Evolutionary conservation across 192 early-diverging fungal species (phyloP), one percentile per base, ranked within the genome.

Genomic region (Spizellomyces sp.): DNA sequence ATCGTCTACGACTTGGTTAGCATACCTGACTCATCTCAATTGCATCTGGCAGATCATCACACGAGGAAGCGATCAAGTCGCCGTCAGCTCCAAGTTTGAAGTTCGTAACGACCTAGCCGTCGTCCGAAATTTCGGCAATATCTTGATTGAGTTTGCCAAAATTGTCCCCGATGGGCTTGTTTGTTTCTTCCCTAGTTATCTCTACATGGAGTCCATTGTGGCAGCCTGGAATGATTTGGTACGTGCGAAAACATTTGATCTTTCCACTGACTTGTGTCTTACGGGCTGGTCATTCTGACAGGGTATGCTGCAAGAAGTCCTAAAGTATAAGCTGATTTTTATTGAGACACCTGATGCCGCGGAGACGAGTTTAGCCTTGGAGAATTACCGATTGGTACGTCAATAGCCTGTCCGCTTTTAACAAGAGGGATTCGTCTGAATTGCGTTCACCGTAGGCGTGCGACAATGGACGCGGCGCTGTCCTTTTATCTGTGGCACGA

Each of bases 181-280:
- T 0, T 93, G 93, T 48, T 99, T 99, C 79, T 99, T 99, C 81
- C 98, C 98, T 1, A 93, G 91, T 66, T 99, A 99, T 79, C 81
- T 98, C 55, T 99, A 98, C 78, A 95, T 99, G 95, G 98, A 99
- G 78, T 90, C 88, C 9, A 99, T 99, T 69, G 95, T 99, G 2
- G 86, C 95, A 8, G 95, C 94, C 82, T 99, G 98, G 98, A 94
- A 98, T 74, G 95, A 96, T 21, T 91, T 98, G 86, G 92, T 92
- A 84, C 67, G 69, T 21, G 27, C 27, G 27, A 36, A 36, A 36
- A 3, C 27, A 2, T 36, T 36, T 41, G 42, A 6, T 44, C 14
- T 22, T 45, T 45, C 36, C n/a, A 64, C 63, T 45, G 21, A 42
- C 21, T 61, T 12, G 21, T 14, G 14, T 12, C 21, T 54, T 65